phyloP scores from a whole-genome alignment of 1,284 basidiomycete species.

The Leccinum huronense region DNA sequence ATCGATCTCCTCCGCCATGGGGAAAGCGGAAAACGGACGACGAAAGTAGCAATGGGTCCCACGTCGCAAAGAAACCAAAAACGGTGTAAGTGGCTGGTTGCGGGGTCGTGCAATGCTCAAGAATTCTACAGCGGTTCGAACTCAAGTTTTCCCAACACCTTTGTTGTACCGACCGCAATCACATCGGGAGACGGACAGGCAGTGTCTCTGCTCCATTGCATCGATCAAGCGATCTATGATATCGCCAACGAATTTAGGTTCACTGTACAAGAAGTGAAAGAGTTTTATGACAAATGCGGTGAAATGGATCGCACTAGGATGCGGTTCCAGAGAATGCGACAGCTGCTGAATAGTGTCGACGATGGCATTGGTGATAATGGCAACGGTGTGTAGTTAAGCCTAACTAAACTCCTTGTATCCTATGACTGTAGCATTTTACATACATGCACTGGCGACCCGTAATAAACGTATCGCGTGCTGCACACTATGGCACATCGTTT shows the following conservation, averaged over 20 bases:
- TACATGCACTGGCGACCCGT: neutral
- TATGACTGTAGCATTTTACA: neutral
- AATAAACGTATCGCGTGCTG: conserved; percentile 5
- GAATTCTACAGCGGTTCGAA: conserved; percentile 8
- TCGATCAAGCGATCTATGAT: conserved; percentile 58
- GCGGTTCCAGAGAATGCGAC: conserved; percentile 66
- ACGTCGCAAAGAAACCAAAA: conserved; percentile 29
- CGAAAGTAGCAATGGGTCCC: conserved; percentile 27
- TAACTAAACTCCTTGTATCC: neutral
- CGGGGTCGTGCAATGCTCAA: neutral
- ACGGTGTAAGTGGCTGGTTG: conserved; percentile 28
- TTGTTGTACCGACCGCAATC: conserved; percentile 9
- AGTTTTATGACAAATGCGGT: conserved; percentile 67
- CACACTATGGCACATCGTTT: conserved; percentile 25
- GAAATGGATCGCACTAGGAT: conserved; percentile 61
- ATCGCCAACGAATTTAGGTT: conserved; percentile 67
- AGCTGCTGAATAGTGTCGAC: conserved; percentile 46
- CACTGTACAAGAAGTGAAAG: conserved; percentile 68
- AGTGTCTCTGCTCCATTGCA: conserved; percentile 47
- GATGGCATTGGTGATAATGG: conserved; percentile 33
- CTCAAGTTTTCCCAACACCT: conserved; percentile 2
- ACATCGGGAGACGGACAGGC: conserved; percentile 12
- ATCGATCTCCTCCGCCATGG: conserved; percentile 65
- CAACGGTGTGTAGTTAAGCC: conserved; percentile 15
- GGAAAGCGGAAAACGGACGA: conserved; percentile 52